Evolutionary conservation across 805 yeast genomes (phyloP).

Genomic region (Pichia insulana): DNA sequence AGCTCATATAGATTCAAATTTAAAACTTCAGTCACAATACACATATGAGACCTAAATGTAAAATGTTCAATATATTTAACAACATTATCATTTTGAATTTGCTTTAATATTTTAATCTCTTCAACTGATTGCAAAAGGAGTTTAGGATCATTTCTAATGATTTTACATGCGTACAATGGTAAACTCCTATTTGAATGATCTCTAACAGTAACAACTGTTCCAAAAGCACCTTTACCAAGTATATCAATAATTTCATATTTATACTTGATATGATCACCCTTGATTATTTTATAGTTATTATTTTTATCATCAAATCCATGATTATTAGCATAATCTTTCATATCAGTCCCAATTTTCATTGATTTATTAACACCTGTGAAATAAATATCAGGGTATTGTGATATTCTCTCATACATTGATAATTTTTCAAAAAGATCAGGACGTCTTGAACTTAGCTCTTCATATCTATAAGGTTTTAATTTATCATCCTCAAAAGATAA

Average conservation of each 20-base stretch:
- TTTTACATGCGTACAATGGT: slow-evolving; percentile 59
- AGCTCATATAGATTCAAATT: slow-evolving; percentile 59
- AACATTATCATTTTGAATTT: slow-evolving; percentile 34
- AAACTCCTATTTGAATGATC: slow-evolving; percentile 49
- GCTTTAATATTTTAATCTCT: slow-evolving; percentile 61
- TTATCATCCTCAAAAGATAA: not conserved
- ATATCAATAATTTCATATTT: slow-evolving; percentile 52
- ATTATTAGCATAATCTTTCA: slow-evolving; percentile 35
- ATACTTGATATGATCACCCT: slow-evolving; percentile 68
- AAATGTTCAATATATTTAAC: slow-evolving; percentile 59
- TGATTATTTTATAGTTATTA: slow-evolving; percentile 48
- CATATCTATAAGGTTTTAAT: slow-evolving; percentile 4
- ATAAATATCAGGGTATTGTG: slow-evolving; percentile 37
- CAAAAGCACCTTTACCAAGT: slow-evolving; percentile 78
- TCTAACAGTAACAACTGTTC: slow-evolving; percentile 59
- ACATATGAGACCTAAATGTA: slow-evolving; percentile 72
- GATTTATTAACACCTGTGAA: slow-evolving; percentile 35
- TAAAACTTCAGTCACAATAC: slow-evolving; percentile 68
- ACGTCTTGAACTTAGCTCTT: slow-evolving; percentile 12
- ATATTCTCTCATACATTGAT: slow-evolving; percentile 46
- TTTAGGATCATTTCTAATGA: slow-evolving; percentile 63
- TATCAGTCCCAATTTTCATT: slow-evolving; percentile 25
- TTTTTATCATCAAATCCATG: slow-evolving; percentile 66
- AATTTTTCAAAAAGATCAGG: slow-evolving; percentile 24
- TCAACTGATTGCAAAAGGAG: slow-evolving; percentile 72